Evolutionary conservation across 2,329 filamentous ascomycete genomes (phyloP).

Genomic region (Neofusicoccum kwambonambiense): DNA sequence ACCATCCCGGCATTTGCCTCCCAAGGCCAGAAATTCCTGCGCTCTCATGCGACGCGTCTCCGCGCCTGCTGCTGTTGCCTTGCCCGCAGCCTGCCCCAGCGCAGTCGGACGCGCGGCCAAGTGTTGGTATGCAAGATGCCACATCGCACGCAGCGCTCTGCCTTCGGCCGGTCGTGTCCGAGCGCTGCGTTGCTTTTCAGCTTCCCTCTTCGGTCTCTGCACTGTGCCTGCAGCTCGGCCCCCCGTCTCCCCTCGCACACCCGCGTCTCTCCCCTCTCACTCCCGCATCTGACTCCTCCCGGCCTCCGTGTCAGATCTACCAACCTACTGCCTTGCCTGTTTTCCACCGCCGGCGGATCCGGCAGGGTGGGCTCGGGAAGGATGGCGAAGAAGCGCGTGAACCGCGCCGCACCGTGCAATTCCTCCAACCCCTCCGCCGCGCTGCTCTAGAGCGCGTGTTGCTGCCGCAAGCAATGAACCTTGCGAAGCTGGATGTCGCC

Average conservation of each 20-base stretch:
- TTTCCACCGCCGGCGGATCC: background rate
- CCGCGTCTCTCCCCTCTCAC: background rate
- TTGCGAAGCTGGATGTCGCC: background rate
- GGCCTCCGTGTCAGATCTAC: background rate
- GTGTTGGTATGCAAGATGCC: background rate
- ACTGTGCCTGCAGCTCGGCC: background rate
- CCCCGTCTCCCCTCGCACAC: background rate
- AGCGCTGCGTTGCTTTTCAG: background rate
- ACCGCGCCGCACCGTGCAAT: background rate
- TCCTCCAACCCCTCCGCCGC: too few species aligned
- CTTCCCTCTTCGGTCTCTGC: background rate
- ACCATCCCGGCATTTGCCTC: background rate
- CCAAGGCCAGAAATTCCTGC: background rate
- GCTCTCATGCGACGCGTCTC: too few species aligned
- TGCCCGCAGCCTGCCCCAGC: background rate
- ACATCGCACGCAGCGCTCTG: too few species aligned
- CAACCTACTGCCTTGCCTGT: background rate
- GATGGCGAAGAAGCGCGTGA: background rate
- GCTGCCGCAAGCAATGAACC: background rate
- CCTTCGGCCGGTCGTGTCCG: background rate
- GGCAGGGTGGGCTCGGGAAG: background rate
- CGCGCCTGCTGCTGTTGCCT: background rate
- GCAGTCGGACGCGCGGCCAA: background rate
- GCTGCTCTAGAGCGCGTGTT: background rate
- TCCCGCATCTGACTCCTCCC: background rate